Evolutionary conservation across 2,329 filamentous ascomycete species (phyloP).

Genomic region (Botrytis pseudocinerea): DNA sequence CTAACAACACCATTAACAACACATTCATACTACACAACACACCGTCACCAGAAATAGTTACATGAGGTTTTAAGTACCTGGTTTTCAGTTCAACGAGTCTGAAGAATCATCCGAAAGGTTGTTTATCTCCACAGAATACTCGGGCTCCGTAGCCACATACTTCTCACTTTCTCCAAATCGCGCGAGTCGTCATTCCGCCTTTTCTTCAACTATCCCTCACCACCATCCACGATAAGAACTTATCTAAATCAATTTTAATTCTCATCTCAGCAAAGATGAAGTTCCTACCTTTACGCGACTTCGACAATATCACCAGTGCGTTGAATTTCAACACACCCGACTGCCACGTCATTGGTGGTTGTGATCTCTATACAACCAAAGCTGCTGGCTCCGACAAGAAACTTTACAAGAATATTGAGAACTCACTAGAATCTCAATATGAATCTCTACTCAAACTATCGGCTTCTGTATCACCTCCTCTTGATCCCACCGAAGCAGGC

Average conservation of each 20-base stretch:
- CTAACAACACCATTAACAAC: not conserved
- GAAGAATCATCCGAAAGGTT: slow-evolving; percentile 39
- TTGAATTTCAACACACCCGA: slow-evolving; percentile 96
- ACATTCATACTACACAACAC: not conserved
- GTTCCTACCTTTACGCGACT: slow-evolving; percentile 89
- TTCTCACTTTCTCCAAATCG: slow-evolving; percentile 34
- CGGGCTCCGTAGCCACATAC: slow-evolving; percentile 39
- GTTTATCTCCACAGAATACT: slow-evolving; percentile 38
- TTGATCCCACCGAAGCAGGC: slow-evolving; percentile 65
- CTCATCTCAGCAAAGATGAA: slow-evolving; percentile 47
- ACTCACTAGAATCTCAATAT: slow-evolving; percentile 87
- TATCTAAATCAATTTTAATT: slow-evolving; percentile 28
- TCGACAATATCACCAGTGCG: slow-evolving; percentile 87
- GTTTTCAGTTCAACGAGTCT: slow-evolving; percentile 41
- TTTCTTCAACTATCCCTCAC: slow-evolving; percentile 26
- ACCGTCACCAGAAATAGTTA: slow-evolving; percentile 25
- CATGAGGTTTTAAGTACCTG: slow-evolving; percentile 39
- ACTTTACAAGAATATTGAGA: slow-evolving; percentile 92
- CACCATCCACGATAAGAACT: slow-evolving; percentile 33
- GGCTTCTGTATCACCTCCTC: slow-evolving; percentile 81
- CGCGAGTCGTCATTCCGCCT: slow-evolving; percentile 28
- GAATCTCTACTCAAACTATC: slow-evolving; percentile 83
- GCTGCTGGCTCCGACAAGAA: slow-evolving; percentile 95
- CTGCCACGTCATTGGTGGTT: slow-evolving; percentile 87
- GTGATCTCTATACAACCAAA: slow-evolving; percentile 97